Base-by-base conservation (phyloP, 2,329 filamentous ascomycete genomes). In the Colletotrichum eremochloae region DNA sequence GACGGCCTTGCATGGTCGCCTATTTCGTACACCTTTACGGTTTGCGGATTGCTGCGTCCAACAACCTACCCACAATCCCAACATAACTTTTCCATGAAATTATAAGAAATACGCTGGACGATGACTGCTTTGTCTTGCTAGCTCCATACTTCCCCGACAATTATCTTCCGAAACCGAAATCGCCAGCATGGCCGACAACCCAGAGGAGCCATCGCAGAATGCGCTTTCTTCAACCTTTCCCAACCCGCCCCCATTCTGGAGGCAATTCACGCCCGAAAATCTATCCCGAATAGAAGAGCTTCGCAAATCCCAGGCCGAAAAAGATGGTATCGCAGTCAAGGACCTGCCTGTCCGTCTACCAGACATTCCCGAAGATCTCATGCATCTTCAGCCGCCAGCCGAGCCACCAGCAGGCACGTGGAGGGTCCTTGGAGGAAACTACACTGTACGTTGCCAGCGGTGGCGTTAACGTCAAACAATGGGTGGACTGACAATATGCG, bases 231-330 rank as follows among this genome's bases (percentile, higher is more conserved):
- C 92, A 33, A 90, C 92, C 52, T 97, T 95, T 80, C 96, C 96
- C 33, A 90, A 93, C 64, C 96, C 96, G 36, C 96, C 96, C 36
- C 91, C 92, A 0, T 97, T 98, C 84, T 98, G 94, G 91, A 92
- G 92, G 76, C 88, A 93, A 80, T 98, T 98, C 82, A 97, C 94
- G 0, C 81, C 90, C 3, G 90, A 92, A 38, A 97, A 96, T 78
- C 78, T 94, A 64, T 83, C 89, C 18, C 90, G 89, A 5, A 82
- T 88, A 67, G 81, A 84, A 7, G 80, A 83, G 31, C 76, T 89
- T 18, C 84, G 83, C 63, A 80, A 80, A 57, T 76, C 82, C 1
- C 80, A 84, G 69, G 79, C 82, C 40, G 80, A 81, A 14, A 77
- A 78, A 14, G 73, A 80, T 72, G 78, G 76, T 58, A 46, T 62